A percentile compares a stretch with the other conserved stretches of the same genome.
These are phyloP conservation scores for Fusarium albidum DNA, from an alignment of 2,329 filamentous ascomycete genomes.

Conservation along the genomic window DNA sequence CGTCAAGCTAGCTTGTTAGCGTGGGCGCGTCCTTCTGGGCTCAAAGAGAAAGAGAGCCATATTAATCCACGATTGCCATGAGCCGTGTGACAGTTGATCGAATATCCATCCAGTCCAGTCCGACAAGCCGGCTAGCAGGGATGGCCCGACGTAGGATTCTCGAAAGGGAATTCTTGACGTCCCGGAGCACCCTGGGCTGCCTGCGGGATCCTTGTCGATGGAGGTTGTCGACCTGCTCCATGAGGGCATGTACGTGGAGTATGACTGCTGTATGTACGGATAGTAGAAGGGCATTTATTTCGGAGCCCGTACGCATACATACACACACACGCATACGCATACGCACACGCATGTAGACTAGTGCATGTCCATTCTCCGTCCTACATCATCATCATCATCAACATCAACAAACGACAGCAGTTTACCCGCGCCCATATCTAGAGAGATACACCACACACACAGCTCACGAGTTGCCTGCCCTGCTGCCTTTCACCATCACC, in stretches of 20 bases:
- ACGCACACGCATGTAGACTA: constrained; percentile 6
- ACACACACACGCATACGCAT: constrained; percentile 4
- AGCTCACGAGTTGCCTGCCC: no score
- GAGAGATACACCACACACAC: constrained; percentile 16
- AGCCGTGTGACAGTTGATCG: constrained; percentile 18
- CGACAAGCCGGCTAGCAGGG: constrained; percentile 5
- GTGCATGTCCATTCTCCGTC: constrained; percentile 1
- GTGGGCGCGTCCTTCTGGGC: constrained; percentile 1
- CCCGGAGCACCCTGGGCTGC: constrained; percentile 15
- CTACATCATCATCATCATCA: no score
- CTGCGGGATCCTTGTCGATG: constrained; percentile 9
- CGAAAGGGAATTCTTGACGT: constrained; percentile 28
- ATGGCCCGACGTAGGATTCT: constrained; percentile 18
- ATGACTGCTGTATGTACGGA: neutral
- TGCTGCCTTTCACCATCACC: neutral
- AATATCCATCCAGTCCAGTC: constrained; percentile 9
- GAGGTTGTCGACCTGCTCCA: constrained; percentile 2
- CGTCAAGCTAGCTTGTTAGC: constrained; percentile 8
- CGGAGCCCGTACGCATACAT: neutral
- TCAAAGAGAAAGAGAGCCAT: constrained; percentile 13
- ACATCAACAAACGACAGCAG: constrained; percentile 23
- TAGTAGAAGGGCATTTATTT: constrained; percentile 2
- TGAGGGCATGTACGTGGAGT: neutral
- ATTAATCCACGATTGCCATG: constrained; percentile 14
- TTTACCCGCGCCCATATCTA: constrained; percentile 14